phyloP scores from a whole-genome alignment of 768 basidiomycete genomes.

The Chlorophyllum brunneum region DNA sequence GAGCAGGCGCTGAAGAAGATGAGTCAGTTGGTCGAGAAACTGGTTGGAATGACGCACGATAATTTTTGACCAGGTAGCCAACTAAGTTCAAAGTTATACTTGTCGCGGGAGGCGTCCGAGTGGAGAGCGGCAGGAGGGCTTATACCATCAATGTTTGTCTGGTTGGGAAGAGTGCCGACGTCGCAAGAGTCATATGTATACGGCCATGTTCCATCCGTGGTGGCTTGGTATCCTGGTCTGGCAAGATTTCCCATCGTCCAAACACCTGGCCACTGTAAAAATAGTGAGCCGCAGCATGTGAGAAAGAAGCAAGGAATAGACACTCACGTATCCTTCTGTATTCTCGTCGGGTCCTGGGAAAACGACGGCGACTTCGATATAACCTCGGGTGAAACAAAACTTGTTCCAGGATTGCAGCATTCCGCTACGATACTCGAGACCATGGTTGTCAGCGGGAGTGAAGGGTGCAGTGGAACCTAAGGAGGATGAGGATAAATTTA shows the following conservation, averaged over 20 bases:
- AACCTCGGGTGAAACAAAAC: conserved; percentile 80
- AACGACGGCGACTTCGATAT: conserved; percentile 64
- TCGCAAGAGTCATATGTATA: conserved; percentile 76
- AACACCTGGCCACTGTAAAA: conserved; percentile 74
- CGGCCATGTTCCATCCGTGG: conserved; percentile 82
- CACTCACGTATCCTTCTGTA: conserved; percentile 46
- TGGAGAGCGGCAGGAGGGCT: conserved; percentile 62
- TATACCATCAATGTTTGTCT: conserved; percentile 45
- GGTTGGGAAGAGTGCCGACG: conserved; percentile 74
- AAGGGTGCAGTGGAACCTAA: conserved; percentile 45
- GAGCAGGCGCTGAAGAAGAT: conserved; percentile 56
- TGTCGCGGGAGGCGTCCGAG: conserved; percentile 40
- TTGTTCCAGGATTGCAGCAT: conserved; percentile 93
- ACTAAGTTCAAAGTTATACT: conserved; percentile 60
- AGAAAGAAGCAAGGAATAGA: not conserved
- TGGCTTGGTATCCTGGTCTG: conserved; percentile 73
- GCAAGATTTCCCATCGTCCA: conserved; percentile 92
- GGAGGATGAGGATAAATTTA: not conserved
- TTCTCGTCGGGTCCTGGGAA: conserved; percentile 57
- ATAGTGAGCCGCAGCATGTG: not conserved
- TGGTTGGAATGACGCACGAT: conserved; percentile 49
- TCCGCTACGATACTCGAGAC: conserved; percentile 60
- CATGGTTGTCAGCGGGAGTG: conserved; percentile 46
- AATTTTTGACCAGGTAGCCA: conserved; percentile 78
- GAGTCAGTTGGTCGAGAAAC: not conserved